Evolutionary conservation across 139 green algal species (phyloP), one percentile per base, ranked within the genome.

Genomic region (Ettlia oleoabundans): DNA sequence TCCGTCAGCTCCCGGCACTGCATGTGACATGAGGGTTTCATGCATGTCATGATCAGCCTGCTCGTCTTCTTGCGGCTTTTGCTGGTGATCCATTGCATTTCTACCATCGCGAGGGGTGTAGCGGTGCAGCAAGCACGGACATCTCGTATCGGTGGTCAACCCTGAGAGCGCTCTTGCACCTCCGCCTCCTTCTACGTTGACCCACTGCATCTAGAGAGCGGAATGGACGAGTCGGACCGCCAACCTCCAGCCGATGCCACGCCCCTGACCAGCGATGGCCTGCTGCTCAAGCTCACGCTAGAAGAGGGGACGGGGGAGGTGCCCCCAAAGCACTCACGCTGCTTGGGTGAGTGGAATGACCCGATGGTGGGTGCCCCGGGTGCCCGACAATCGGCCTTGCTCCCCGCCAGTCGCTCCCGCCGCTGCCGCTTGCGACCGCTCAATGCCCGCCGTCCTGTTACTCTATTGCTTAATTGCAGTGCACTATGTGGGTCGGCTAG

Each of bases 401-500:
- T n/a, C n/a, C n/a, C n/a, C n/a, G n/a, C n/a, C n/a, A n/a, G n/a
- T n/a, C n/a, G n/a, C n/a, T 5, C 38, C 37, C 30, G 40, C 38
- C n/a, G 38, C 38, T n/a, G 19, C 15, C 58, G n/a, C 38, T 33
- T 24, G 19, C 24, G 33, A 55, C 75, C 51, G 4, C n/a, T 18
- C 3, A 53, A 15, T 22, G 3, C 1, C 38, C 66, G 21, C 28
- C 4, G 37, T 68, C 47, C 2, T 78, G 26, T 6, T 18, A n/a
- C 28, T 32, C 22, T 53, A 2, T 55, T 63, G 51, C 41, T n/a
- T 15, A 0, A n/a, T 18, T 70, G 70, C 89, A 96, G 93, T 96
- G 4, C 91, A 96, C 77, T 95, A 93, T 40, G 65, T 86, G 4
- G 93, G 90, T 1, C 77, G 82, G 22, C 78, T 93, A 13, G 66